Evolutionary conservation across 345 rosid genomes (phyloP).

Genomic region (Heritiera littoralis): DNA sequence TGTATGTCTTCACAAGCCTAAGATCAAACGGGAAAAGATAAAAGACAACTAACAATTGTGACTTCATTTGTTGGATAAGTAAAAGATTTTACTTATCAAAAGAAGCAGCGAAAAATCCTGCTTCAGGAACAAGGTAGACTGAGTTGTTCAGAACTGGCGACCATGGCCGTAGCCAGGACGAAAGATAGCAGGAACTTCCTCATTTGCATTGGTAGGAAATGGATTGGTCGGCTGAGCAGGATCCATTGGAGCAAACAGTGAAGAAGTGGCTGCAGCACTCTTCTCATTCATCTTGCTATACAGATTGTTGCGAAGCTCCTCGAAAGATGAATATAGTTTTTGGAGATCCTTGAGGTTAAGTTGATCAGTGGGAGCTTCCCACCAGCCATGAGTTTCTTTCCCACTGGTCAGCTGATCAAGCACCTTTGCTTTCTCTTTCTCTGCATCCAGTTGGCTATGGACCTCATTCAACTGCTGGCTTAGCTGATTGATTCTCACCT

Average conservation of each 20-base stretch:
- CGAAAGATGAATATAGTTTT: not conserved
- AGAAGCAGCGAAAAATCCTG: not conserved
- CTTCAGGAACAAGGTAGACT: not conserved
- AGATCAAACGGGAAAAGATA: not conserved
- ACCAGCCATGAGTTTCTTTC: slow-evolving; percentile 18
- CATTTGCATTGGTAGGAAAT: not conserved
- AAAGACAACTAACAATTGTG: not conserved
- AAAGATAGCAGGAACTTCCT: not conserved
- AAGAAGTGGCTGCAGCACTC: not conserved
- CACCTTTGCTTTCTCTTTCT: slow-evolving; percentile 10
- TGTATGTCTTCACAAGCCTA: not conserved
- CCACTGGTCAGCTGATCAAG: slow-evolving; percentile 1
- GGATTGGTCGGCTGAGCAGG: not conserved
- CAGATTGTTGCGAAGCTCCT: not conserved
- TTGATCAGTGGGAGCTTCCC: slow-evolving; percentile 27
- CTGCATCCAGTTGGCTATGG: slow-evolving; percentile 14
- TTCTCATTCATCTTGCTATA: not conserved
- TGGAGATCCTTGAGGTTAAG: slow-evolving; percentile 15
- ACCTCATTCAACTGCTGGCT: slow-evolving; percentile 18
- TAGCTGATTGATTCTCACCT: slow-evolving; percentile 22
- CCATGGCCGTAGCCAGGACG: not conserved
- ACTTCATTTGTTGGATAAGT: not conserved
- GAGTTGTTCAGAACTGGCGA: not conserved
- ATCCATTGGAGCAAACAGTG: not conserved
- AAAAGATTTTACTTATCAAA: not conserved